Percentiles rank a stretch among this genome's conserved stretches.
Evolutionary conservation across 352 stramenopile genomes (phyloP).

Genomic region (Phytopythium chamaehyphon): DNA sequence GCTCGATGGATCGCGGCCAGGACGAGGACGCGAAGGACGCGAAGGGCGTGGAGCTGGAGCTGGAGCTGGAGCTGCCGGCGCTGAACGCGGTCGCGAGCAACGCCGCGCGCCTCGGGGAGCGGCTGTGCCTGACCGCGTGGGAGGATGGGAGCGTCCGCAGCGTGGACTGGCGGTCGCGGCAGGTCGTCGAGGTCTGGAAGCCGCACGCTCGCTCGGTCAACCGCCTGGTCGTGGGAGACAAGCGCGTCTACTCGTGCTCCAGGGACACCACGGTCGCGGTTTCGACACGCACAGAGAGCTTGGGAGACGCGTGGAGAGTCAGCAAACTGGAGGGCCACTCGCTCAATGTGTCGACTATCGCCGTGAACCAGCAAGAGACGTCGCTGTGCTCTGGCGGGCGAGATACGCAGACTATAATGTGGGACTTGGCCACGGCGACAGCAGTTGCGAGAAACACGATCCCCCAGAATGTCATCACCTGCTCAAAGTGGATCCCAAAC

Average conservation of each 20-base stretch:
- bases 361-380: conserved; percentile 44
- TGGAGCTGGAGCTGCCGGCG: conserved; percentile 21
- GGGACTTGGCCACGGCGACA: conserved; percentile 53
- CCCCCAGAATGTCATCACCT: conserved; percentile 84
- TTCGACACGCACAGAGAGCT: conserved; percentile 18
- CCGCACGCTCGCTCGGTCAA: conserved; percentile 63
- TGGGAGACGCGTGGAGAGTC: conserved; percentile 8
- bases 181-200: conserved; percentile 33
- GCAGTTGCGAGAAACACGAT: conserved; percentile 59
- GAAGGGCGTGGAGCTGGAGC: background rate
- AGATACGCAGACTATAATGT: conserved; percentile 82
- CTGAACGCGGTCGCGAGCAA: conserved; percentile 53
- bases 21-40: background rate
- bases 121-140: conserved; percentile 53
- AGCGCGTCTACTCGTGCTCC: conserved; percentile 73
- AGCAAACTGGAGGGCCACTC: conserved; percentile 40
- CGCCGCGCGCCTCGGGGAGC: conserved; percentile 11
- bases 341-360: conserved; percentile 69
- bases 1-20: background rate
- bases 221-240: conserved; percentile 37
- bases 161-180: conserved; percentile 27
- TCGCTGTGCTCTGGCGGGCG: conserved; percentile 71
- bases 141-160: conserved; percentile 65
- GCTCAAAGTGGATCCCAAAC: conserved; percentile 67
- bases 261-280: conserved; percentile 68